Percentiles rank a stretch among this genome's conserved stretches.
These are phyloP conservation scores for Ascocoryne sarcoides DNA, from an alignment of 2,329 filamentous ascomycete species.

Conservation along the genomic window DNA sequence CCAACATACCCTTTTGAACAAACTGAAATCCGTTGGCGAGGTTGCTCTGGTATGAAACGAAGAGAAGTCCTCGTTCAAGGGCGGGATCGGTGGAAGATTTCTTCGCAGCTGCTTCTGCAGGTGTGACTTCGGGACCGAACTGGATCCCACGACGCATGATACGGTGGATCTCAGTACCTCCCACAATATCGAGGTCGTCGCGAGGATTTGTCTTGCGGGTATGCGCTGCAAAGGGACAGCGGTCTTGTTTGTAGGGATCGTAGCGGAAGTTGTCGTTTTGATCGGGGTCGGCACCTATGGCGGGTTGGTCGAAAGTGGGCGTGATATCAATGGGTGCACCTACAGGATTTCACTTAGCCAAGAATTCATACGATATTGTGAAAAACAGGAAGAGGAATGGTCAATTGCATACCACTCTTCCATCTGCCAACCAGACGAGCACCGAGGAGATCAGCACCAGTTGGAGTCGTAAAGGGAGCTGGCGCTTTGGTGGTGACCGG, in stretches of 20 bases:
- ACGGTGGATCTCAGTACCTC: slow-evolving; percentile 24
- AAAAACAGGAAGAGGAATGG: too few relatives aligned
- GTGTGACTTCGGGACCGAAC: slow-evolving; percentile 32
- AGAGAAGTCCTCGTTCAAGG: slow-evolving; percentile 36
- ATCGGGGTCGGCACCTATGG: slow-evolving; percentile 21
- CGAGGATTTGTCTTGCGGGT: slow-evolving; percentile 39
- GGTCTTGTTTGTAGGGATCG: slow-evolving; percentile 25
- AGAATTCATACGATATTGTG: too few relatives aligned
- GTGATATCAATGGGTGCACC: slow-evolving; percentile 30
- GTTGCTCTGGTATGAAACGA: slow-evolving; percentile 37
- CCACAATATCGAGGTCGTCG: slow-evolving; percentile 24
- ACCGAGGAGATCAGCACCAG: slow-evolving; percentile 30
- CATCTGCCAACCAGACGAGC: slow-evolving; percentile 37
- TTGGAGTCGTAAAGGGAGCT: not conserved
- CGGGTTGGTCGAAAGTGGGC: slow-evolving; percentile 26
- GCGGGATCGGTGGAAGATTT: slow-evolving; percentile 10
- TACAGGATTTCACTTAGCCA: too few relatives aligned
- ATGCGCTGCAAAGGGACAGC: slow-evolving; percentile 39
- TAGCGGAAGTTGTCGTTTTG: slow-evolving; percentile 32
- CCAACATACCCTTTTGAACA: slow-evolving; percentile 29
- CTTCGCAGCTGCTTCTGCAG: slow-evolving; percentile 25
- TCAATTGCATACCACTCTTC: slow-evolving; percentile 25
- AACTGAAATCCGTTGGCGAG: slow-evolving; percentile 35
- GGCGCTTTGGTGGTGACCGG: slow-evolving; percentile 16
- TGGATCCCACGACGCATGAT: slow-evolving; percentile 38